Conservation (phyloP, 139 green algal species). For the Marvania coccoides region DNA sequence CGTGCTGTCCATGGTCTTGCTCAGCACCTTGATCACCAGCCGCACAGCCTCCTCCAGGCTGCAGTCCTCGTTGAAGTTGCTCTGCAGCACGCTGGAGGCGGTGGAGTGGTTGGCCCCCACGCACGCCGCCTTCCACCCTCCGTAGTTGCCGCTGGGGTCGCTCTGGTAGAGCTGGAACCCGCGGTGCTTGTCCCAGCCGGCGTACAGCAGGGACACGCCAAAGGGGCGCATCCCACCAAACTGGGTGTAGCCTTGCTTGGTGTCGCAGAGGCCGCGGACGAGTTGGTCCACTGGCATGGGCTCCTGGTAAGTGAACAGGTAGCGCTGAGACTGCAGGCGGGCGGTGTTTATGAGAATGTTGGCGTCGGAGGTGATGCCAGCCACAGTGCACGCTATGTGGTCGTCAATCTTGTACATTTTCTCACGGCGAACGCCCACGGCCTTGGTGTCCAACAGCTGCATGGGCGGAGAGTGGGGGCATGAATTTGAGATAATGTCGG, state of each 20-base stretch:
- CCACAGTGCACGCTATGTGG: conserved; percentile 90
- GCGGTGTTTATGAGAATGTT: conserved; percentile 98
- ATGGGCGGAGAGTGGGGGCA: not conserved
- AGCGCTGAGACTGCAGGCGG: conserved; percentile 77
- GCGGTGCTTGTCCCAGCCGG: conserved; percentile 90
- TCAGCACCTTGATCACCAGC: conserved; percentile 88
- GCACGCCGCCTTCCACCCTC: conserved; percentile 93
- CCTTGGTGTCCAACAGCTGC: conserved; percentile 85
- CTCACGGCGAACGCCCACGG: conserved; percentile 83
- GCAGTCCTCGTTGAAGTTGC: conserved; percentile 84
- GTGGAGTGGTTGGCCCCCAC: conserved; percentile 88
- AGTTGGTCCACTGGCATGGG: conserved; percentile 97
- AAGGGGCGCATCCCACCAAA: conserved; percentile 96
- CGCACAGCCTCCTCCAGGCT: conserved; percentile 60
- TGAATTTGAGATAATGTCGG: not conserved
- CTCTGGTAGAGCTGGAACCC: conserved; percentile 97
- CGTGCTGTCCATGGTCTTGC: conserved; percentile 95
- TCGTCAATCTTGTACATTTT: conserved; percentile 99
- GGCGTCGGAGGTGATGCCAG: conserved; percentile 94
- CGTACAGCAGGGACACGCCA: conserved; percentile 96
- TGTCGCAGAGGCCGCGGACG: conserved; percentile 88
- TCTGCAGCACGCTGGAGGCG: conserved; percentile 84
- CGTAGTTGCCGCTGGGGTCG: conserved; percentile 95
- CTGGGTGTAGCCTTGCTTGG: conserved; percentile 97
- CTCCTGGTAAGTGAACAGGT: conserved; percentile 83